These are phyloP conservation scores for Fragilaria radians DNA, from an alignment of 108 stramenopile species.

Conservation along the genomic window DNA sequence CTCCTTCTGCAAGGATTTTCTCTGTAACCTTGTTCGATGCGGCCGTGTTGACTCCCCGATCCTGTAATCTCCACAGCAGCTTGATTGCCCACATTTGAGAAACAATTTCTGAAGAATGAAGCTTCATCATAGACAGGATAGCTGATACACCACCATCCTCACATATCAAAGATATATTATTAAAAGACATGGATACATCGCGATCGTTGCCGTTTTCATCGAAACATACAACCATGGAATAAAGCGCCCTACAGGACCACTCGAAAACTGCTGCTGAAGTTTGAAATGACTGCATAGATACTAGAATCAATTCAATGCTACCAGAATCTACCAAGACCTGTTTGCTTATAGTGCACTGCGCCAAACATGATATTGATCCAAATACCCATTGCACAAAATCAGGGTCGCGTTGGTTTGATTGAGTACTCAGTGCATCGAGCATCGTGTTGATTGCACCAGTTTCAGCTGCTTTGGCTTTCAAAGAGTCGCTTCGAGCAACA, in stretches of 20 bases:
- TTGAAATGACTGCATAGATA: conserved; percentile 5
- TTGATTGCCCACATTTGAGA: conserved; percentile 21
- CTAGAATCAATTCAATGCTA: conserved; percentile 15
- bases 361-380: conserved; percentile 18
- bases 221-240: conserved; percentile 6
- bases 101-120: conserved; percentile 8
- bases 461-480: conserved; percentile 9
- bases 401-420: conserved; percentile 7
- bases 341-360: conserved; percentile 5
- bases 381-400: conserved; percentile 23
- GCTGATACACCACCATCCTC: conserved; percentile 11
- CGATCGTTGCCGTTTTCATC: neutral
- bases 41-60: neutral
- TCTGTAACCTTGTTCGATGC: neutral
- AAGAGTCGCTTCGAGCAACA: conserved; percentile 1
- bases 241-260: conserved; percentile 28
- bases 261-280: conserved; percentile 19
- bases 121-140: conserved; percentile 12
- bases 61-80: conserved; percentile 16
- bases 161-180: conserved; percentile 14
- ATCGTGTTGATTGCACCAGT: conserved; percentile 14
- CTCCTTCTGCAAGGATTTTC: neutral
- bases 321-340: conserved; percentile 9
- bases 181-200: conserved; percentile 1
- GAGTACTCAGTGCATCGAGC: conserved; percentile 11